These are phyloP conservation scores for Clarkia xantiana DNA, from an alignment of 345 rosid species.

Conservation along the genomic window DNA sequence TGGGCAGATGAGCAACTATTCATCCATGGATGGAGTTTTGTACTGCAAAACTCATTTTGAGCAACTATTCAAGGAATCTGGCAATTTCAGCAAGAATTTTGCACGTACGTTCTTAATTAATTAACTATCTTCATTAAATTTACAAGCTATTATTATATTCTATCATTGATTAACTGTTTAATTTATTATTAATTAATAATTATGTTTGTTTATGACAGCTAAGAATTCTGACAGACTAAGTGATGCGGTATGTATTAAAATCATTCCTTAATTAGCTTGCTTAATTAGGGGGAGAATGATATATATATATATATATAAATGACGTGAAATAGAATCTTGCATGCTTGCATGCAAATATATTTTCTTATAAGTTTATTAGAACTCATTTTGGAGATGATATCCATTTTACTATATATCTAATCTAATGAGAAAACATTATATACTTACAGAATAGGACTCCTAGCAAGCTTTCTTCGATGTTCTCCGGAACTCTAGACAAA, in stretches of 20 bases:
- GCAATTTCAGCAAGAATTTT: slow-evolving; percentile 93
- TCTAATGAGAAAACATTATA: too few relatives aligned
- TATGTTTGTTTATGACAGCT: slow-evolving; percentile 13
- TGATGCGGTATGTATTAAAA: slow-evolving; percentile 42
- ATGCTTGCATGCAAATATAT: too few relatives aligned
- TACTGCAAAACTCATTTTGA: slow-evolving; percentile 96
- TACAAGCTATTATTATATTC: background rate
- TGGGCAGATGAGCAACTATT: slow-evolving; percentile 86
- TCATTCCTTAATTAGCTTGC: too few relatives aligned
- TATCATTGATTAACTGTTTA: slow-evolving; percentile 2
- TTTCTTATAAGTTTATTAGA: too few relatives aligned
- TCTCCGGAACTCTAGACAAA: slow-evolving; percentile 92
- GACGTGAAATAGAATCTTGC: too few relatives aligned
- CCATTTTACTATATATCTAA: too few relatives aligned
- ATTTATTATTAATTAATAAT: background rate
- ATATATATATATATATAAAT: too few relatives aligned
- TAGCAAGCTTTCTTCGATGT: slow-evolving; percentile 71
- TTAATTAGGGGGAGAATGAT: too few relatives aligned
- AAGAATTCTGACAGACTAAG: slow-evolving; percentile 34
- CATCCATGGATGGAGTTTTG: slow-evolving; percentile 95
- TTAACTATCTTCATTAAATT: background rate
- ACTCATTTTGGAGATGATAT: too few relatives aligned
- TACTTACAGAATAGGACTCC: slow-evolving; percentile 50
- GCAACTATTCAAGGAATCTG: slow-evolving; percentile 97
- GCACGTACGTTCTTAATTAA: slow-evolving; percentile 19